Base-by-base conservation (phyloP, 768 basidiomycete genomes). In the Macrolepiota fuliginosa region DNA sequence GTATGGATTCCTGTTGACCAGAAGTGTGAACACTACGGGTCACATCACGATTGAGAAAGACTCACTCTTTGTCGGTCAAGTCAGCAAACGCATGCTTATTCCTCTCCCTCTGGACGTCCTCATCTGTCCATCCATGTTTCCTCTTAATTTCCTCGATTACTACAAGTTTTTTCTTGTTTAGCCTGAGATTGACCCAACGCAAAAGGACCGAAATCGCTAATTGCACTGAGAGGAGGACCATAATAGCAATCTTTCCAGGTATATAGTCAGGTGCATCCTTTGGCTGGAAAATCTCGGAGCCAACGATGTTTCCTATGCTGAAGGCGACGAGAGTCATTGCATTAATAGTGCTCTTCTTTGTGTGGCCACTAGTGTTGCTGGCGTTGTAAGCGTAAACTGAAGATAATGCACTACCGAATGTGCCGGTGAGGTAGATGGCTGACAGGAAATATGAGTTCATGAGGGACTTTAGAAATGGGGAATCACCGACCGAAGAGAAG, bases 271-370 rank as follows among this genome's bases (percentile, higher is more conserved):
- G 85, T 2, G 83, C 85, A 63, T 85, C 85, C 63, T 82, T 79
- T 0, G 86, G 82, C 35, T 81, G 83, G 67, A 90, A 86, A 32
- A 87, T 86, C 68, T 84, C 80, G 0, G 84, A 79, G 4, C 88
- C 88, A 58, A 86, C 76, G 51, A 87, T 84, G 66, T 88, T 88
- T 17, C 87, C 84, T 19, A 84, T 62, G 52, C 78, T 77, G 67
- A 87, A 86, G 0, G 82, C 72, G 3, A 78, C 76, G 22, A 87
- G 70, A 2, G 84, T 87, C 78, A 86, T 76, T 3, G 84, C 81
- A 58, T 87, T 87, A 64, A 87, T 79, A 1, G 86, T 87, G 62
- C 83, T 81, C 75, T 88, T 89, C 76, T 89, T 88, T 5, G 86
- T 88, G 55, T 86, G 83, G 0, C 85, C 85, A 36, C 80, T 80